Base-by-base conservation (phyloP, 2,329 filamentous ascomycete species). In the Pseudocercospora vitis region DNA sequence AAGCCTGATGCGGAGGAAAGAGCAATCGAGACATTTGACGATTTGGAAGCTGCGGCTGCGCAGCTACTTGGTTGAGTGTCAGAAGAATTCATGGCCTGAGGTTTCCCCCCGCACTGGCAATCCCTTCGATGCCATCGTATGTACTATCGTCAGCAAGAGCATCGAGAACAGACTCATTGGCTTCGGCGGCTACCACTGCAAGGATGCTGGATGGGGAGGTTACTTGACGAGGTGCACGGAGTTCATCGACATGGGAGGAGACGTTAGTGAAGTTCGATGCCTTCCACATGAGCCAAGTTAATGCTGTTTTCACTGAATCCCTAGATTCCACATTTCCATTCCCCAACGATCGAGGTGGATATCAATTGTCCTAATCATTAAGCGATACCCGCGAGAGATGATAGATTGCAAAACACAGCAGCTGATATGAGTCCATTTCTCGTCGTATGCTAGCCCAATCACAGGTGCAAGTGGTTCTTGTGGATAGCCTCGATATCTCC, bases 1-100 rank as follows among this genome's bases (percentile, higher is more conserved):
- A 77, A 78, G 44, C 71, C 74, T 46, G 62, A 74, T 72, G 61
- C 75, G 76, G 74, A 78, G 68, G 78, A 76, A 78, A 60, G 55
- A 51, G 85, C 89, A 74, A 88, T 87, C 9, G 86, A 91, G 72
- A 91, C 87, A 35, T 74, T 92, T 63, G 86, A 90, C 70, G 88
- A 91, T 71, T 77, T 91, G 63, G 88, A 92, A 73, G 83, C 85
- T 33, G 72, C 92, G 72, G 89, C 89, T 50, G 81, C 86, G 39
- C 87, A 86, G 3, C 72, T 94, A 70, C 71, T 95, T 48, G 64
- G 58, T 14, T 63, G 48, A 52, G n/a, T n/a, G n/a, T n/a, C n/a
- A n/a, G n/a, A n/a, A n/a, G n/a, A n/a, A n/a, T n/a, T n/a, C 16
- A 11, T 32, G 8, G 4, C 4, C 31, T 18, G 33, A 8, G 9